Conservation (phyloP, 2,329 filamentous ascomycete genomes). For the Fusarium anthophilum region DNA sequence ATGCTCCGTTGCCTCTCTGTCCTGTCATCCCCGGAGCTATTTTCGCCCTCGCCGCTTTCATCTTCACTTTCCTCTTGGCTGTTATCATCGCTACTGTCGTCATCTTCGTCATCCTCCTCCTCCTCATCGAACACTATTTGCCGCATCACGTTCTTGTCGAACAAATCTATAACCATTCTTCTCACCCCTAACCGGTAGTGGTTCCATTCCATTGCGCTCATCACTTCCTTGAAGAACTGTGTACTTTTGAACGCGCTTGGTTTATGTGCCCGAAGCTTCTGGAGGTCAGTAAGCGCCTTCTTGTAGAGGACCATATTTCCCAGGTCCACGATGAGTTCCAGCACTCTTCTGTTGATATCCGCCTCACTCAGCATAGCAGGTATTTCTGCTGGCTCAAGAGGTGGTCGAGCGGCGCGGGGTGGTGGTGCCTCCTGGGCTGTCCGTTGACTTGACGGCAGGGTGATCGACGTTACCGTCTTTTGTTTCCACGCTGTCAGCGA, state of each 20-base stretch:
- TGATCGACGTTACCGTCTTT: slow-evolving; percentile 57
- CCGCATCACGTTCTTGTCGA: slow-evolving; percentile 88
- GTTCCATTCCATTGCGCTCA: slow-evolving; percentile 86
- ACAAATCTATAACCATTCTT: slow-evolving; percentile 91
- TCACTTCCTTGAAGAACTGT: slow-evolving; percentile 83
- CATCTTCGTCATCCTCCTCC: slow-evolving; percentile 53
- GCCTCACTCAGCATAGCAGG: slow-evolving; percentile 64
- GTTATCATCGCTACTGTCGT: slow-evolving; percentile 70
- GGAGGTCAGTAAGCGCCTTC: slow-evolving; percentile 83
- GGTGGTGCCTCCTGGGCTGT: slow-evolving; percentile 60
- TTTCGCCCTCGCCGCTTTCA: slow-evolving; percentile 56
- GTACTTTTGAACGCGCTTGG: slow-evolving; percentile 79
- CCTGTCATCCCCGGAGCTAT: slow-evolving; percentile 61
- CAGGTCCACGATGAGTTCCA: slow-evolving; percentile 86
- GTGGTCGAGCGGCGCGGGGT: slow-evolving; percentile 52
- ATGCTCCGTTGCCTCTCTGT: slow-evolving; percentile 68
- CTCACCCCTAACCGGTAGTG: slow-evolving; percentile 89
- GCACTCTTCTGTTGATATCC: slow-evolving; percentile 78
- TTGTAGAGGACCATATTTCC: slow-evolving; percentile 95
- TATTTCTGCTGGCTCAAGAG: slow-evolving; percentile 55
- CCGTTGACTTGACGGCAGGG: slow-evolving; percentile 61
- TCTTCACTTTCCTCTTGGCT: slow-evolving; percentile 57
- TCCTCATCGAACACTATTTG: slow-evolving; percentile 78
- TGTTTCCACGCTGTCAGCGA: slow-evolving; percentile 71
- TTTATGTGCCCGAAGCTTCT: slow-evolving; percentile 79